Base-by-base conservation (phyloP, 2,329 filamentous ascomycete genomes). In the Elsinoe necatrix region DNA sequence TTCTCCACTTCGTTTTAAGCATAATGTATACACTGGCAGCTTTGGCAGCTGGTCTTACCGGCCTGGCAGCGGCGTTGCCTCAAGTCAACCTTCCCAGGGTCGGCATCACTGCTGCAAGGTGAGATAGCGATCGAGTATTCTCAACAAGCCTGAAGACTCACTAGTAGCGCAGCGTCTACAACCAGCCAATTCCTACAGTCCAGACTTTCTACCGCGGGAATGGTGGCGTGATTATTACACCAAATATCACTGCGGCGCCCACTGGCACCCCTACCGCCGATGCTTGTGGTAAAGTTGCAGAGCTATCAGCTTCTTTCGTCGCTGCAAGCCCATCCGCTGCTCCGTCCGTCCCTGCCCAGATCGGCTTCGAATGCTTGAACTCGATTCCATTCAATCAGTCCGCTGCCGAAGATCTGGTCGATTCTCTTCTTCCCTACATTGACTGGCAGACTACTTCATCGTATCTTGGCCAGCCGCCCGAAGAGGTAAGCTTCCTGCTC, bases 331-430 rank as follows among this genome's bases (percentile, higher is more conserved):
- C 65, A 12, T 60, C 25, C 6, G 64, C 65, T 25, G 63, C 66
- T 2, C 71, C 72, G 1, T 74, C 69, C 9, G 71, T 77, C 3
- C 67, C 73, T 23, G 74, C 74, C 5, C 58, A 69, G 55, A 60
- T 75, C 51, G 75, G 74, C 2, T 75, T 73, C 59, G 71, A 76
- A 3, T 77, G 75, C 60, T 67, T 76, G 12, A 73, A 68, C 18
- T 72, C 69, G 16, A 70, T 75, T 4, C 73, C 74, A 1, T 71
- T 76, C 63, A 76, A 76, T 61, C 68, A 70, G 54, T 69, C 66
- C 20, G 67, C 66, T 6, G 65, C 71, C 55, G 63, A 71, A 45
- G 69, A 65, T 16, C 63, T 76, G 31, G 60, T 77, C 25, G 69
- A 74, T 16, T 69, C 69, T 5, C 67, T 77, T n/a, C 66, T 67